Conservation (phyloP, 2,329 filamentous ascomycete species). For the Diaporthe ampelina region DNA sequence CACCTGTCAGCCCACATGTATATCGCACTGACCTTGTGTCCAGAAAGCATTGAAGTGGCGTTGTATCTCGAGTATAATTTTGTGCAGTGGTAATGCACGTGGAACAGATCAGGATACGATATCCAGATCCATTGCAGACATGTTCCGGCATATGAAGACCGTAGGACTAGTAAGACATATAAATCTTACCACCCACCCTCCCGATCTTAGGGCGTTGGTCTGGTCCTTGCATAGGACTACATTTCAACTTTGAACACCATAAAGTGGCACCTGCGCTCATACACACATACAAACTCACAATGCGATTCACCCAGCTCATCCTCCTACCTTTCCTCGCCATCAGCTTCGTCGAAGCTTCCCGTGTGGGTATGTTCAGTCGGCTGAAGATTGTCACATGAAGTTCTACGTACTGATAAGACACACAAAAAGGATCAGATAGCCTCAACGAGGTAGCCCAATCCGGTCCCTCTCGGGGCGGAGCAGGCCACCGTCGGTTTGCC, state of each 20-base stretch:
- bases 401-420: neutral
- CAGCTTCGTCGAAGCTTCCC: neutral
- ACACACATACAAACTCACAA: neutral
- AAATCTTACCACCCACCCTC: neutral
- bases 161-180: too few species aligned
- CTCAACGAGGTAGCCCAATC: neutral
- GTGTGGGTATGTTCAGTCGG: neutral
- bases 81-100: neutral
- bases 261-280: too few species aligned
- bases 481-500: neutral
- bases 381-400: too few species aligned
- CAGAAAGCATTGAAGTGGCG: neutral
- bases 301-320: neutral
- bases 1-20: neutral
- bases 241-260: neutral
- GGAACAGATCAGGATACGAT: too few species aligned
- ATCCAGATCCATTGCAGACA: too few species aligned
- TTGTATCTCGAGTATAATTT: neutral
- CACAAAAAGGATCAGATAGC: neutral
- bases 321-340: neutral
- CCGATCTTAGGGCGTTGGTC: too few species aligned
- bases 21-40: neutral
- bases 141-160: too few species aligned
- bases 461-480: neutral
- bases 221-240: rapidly evolving